Evolutionary conservation across 805 yeast genomes (phyloP).

Genomic region (Lipomyces kockii): DNA sequence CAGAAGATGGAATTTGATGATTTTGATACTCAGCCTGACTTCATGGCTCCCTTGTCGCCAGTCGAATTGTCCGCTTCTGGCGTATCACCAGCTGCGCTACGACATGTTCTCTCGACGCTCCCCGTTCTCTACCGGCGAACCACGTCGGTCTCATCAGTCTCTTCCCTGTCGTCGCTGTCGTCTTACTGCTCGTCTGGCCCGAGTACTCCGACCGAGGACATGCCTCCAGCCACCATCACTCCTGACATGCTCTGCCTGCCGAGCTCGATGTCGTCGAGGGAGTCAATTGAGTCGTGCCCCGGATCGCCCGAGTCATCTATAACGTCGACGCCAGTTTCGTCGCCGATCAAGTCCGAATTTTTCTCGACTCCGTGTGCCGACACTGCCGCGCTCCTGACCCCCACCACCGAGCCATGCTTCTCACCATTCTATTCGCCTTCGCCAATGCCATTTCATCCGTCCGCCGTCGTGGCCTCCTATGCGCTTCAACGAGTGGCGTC

Average conservation of each 20-base stretch:
- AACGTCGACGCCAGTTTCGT: constrained; percentile 12
- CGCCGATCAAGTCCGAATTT: constrained; percentile 18
- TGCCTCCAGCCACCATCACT: constrained; percentile 33
- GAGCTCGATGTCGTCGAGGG: neutral
- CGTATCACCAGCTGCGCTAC: constrained; percentile 18
- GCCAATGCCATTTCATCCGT: constrained; percentile 16
- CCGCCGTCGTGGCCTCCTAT: constrained; percentile 32
- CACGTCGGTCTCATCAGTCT: constrained; percentile 9
- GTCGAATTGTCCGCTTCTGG: neutral
- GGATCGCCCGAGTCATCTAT: constrained; percentile 15
- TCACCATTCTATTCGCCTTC: constrained; percentile 29
- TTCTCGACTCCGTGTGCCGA: constrained; percentile 22
- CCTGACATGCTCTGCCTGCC: constrained; percentile 31
- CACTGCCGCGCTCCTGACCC: constrained; percentile 21
- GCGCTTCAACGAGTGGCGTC: constrained; percentile 32
- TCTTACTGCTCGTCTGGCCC: constrained; percentile 31
- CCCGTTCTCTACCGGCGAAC: constrained; percentile 27
- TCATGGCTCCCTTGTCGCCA: neutral
- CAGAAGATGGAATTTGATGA: constrained; percentile 6
- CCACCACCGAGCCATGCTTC: constrained; percentile 20
- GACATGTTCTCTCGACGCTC: constrained; percentile 28
- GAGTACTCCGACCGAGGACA: constrained; percentile 29
- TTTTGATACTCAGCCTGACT: neutral
- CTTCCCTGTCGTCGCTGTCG: constrained; percentile 16
- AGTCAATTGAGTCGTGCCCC: constrained; percentile 12